Percentiles rank a stretch among this genome's conserved stretches.
Conservation (phyloP, 306 rosid species). For the Luffa acutangula region DNA sequence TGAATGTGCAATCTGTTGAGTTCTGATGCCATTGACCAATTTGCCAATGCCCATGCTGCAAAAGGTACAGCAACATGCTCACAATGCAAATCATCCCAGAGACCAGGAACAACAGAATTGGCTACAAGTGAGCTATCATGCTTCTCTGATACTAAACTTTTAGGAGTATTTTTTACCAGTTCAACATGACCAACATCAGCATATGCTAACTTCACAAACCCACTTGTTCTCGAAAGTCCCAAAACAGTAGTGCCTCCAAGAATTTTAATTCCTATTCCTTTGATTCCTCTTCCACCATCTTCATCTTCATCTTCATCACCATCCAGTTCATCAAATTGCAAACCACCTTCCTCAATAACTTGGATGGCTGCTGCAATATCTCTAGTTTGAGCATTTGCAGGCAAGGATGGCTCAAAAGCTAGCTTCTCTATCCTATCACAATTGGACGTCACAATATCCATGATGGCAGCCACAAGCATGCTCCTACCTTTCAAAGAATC, state of each 20-base stretch:
- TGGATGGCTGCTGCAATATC: conserved; percentile 85
- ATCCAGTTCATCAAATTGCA: conserved; percentile 62
- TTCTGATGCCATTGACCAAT: conserved; percentile 76
- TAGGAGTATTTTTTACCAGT: conserved; percentile 17
- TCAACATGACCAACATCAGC: conserved; percentile 24
- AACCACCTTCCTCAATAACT: conserved; percentile 84
- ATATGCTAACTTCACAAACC: conserved; percentile 31
- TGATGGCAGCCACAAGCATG: conserved; percentile 96
- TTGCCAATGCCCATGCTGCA: conserved; percentile 97
- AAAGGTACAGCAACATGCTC: conserved; percentile 98
- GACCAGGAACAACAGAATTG: conserved; percentile 73
- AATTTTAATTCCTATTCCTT: conserved; percentile 81
- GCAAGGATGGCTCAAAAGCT: conserved; percentile 57
- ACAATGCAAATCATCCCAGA: conserved; percentile 94
- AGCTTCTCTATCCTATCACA: conserved; percentile 51
- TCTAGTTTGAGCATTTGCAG: conserved; percentile 65
- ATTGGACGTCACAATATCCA: conserved; percentile 87
- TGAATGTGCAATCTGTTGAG: conserved; percentile 62
- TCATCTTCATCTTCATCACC: conserved; percentile 43
- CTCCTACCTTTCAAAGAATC: conserved; percentile 94
- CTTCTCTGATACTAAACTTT: conserved; percentile 26
- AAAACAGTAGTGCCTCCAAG: conserved; percentile 71
- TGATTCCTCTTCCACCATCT: conserved; percentile 47
- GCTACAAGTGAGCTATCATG: conserved; percentile 22
- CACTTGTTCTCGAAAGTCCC: conserved; percentile 54